Percentiles rank a stretch among this genome's conserved stretches.
These are phyloP conservation scores for Cytospora paraplurivora DNA, from an alignment of 2,329 filamentous ascomycete genomes.

Conservation along the genomic window DNA sequence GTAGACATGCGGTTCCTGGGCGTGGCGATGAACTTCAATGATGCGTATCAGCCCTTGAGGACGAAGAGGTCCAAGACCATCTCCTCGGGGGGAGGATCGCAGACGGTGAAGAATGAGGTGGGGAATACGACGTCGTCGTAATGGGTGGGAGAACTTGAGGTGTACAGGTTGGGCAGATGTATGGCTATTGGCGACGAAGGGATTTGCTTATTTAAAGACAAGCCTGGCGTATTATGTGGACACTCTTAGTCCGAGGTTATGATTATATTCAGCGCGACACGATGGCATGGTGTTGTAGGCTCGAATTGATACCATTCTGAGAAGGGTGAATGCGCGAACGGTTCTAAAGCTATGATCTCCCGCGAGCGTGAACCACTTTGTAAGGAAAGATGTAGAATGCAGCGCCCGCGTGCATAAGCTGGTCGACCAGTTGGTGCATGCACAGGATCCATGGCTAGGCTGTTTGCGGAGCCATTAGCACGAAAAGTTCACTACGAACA, in stretches of 20 bases:
- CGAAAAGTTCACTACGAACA: too few relatives aligned
- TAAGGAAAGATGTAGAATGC: too few relatives aligned
- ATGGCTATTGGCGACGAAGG: background rate
- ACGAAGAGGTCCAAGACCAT: constrained; percentile 36
- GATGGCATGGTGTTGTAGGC: background rate
- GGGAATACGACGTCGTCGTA: constrained; percentile 13
- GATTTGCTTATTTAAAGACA: background rate
- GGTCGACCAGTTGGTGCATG: too few relatives aligned
- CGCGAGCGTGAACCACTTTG: too few relatives aligned
- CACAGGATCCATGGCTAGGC: too few relatives aligned
- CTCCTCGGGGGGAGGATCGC: constrained; percentile 15
- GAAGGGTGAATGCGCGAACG: background rate
- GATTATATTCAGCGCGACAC: background rate
- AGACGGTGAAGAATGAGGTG: constrained; percentile 18
- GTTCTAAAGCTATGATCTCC: background rate
- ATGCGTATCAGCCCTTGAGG: constrained; percentile 81
- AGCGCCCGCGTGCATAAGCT: too few relatives aligned
- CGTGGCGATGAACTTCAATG: constrained; percentile 99
- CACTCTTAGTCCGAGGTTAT: background rate
- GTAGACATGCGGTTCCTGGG: constrained; percentile 94
- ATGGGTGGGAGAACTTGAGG: background rate
- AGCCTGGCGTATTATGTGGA: background rate
- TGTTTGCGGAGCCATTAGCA: too few relatives aligned
- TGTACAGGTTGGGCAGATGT: background rate
- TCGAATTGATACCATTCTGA: constrained; percentile 10